These are phyloP conservation scores for Phaeosphaeriaceae sp. DNA, from an alignment of 2,329 filamentous ascomycete genomes.

Conservation along the genomic window DNA sequence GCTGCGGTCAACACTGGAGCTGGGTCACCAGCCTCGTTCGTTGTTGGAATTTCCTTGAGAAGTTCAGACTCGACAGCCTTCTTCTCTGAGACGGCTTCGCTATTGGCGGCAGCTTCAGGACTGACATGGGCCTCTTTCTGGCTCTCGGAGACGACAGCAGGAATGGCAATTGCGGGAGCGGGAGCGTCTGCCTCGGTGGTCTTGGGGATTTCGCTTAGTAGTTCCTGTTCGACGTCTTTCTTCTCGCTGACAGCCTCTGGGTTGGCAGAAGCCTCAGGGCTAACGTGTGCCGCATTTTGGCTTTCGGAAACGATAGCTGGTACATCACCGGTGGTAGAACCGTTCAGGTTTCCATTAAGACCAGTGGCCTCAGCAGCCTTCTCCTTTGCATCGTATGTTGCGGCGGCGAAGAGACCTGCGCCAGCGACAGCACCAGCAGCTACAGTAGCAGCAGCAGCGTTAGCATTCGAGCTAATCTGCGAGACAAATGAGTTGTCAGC, in stretches of 20 bases:
- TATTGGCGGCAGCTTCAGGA: slow-evolving; percentile 70
- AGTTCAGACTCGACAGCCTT: slow-evolving; percentile 74
- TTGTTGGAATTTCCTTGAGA: slow-evolving; percentile 44
- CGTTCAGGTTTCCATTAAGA: slow-evolving; percentile 49
- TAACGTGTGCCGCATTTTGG: slow-evolving; percentile 67
- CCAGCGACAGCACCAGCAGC: slow-evolving; percentile 51
- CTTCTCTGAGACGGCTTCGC: slow-evolving; percentile 73
- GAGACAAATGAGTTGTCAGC: slow-evolving; percentile 45
- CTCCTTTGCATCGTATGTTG: slow-evolving; percentile 40
- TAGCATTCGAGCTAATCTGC: slow-evolving; percentile 17
- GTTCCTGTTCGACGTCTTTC: slow-evolving; percentile 71
- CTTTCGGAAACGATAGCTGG: slow-evolving; percentile 73
- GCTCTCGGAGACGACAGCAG: slow-evolving; percentile 71
- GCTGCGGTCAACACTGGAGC: slow-evolving; percentile 26
- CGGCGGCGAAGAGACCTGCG: slow-evolving; percentile 47
- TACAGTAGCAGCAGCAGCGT: slow-evolving; percentile 25
- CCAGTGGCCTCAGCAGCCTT: slow-evolving; percentile 47
- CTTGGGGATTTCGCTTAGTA: slow-evolving; percentile 52
- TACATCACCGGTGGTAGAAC: slow-evolving; percentile 46
- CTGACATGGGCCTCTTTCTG: slow-evolving; percentile 67
- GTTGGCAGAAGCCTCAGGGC: slow-evolving; percentile 69
- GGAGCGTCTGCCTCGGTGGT: slow-evolving; percentile 48
- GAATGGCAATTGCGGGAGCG: slow-evolving; percentile 49
- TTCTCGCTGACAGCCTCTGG: slow-evolving; percentile 71
- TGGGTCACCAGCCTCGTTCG: slow-evolving; percentile 49